Evolutionary conservation across 495 filamentous ascomycete genomes (phyloP).

Genomic region (Penicillium steckii): DNA sequence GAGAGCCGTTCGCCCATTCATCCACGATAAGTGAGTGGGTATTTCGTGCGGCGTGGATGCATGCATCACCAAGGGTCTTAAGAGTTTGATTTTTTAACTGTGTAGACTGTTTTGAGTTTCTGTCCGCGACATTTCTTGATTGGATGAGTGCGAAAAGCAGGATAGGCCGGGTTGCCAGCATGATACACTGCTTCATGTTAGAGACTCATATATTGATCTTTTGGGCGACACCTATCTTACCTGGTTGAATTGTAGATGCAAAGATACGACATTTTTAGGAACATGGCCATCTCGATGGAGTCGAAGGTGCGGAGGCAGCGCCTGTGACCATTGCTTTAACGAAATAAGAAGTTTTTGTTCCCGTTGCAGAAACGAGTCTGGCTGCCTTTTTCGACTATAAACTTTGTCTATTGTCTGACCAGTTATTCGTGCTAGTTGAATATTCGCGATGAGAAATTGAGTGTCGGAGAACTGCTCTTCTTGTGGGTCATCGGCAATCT

Average conservation of each 20-base stretch:
- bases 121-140: constrained; percentile 4
- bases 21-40: constrained; percentile 30
- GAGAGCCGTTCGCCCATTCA: constrained; percentile 35
- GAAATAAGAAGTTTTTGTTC: constrained; percentile 28
- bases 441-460: constrained; percentile 22
- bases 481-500: constrained; percentile 5
- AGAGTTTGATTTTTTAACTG: constrained; percentile 15
- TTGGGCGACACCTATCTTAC: constrained; percentile 2
- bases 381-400: constrained; percentile 26
- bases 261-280: constrained; percentile 25
- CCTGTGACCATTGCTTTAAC: constrained; percentile 29
- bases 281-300: constrained; percentile 15
- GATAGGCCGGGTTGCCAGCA: constrained; percentile 31
- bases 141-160: constrained; percentile 29
- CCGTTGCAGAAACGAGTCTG: constrained; percentile 26
- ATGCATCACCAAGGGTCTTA: constrained; percentile 31
- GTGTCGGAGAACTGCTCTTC: constrained; percentile 26
- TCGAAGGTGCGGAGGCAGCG: constrained; percentile 25
- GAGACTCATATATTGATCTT: neutral
- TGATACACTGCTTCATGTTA: constrained; percentile 26
- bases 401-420: constrained; percentile 25
- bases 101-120: constrained; percentile 7
- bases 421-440: constrained; percentile 21
- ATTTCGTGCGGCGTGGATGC: constrained; percentile 31
- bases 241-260: constrained; percentile 37